Conservation (phyloP, 495 filamentous ascomycete species). For the Tuber borchii region DNA sequence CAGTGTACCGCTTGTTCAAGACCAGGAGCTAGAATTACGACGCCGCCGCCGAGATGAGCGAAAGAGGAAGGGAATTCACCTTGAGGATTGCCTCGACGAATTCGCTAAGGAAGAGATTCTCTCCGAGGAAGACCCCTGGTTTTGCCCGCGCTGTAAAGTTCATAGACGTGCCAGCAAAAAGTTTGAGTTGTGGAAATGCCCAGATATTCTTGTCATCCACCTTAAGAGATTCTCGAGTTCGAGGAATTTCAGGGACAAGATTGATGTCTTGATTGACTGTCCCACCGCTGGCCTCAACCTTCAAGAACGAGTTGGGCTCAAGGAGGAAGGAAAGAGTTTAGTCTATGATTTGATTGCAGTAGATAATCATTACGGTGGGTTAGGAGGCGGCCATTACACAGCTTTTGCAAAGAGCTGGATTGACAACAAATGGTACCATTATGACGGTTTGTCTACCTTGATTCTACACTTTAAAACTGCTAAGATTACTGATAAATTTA, state of each 20-base stretch:
- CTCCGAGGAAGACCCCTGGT: slow-evolving; percentile 93
- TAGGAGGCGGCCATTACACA: slow-evolving; percentile 93
- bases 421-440: slow-evolving; percentile 83
- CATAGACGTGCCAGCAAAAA: slow-evolving; percentile 88
- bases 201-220: slow-evolving; percentile 90
- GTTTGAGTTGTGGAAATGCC: slow-evolving; percentile 91
- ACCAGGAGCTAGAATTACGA: slow-evolving; percentile 60
- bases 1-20: slow-evolving; percentile 51
- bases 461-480: slow-evolving; percentile 9
- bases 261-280: slow-evolving; percentile 86
- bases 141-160: slow-evolving; percentile 90
- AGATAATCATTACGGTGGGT: slow-evolving; percentile 86
- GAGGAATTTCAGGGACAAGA: slow-evolving; percentile 70
- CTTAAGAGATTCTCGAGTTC: slow-evolving; percentile 87
- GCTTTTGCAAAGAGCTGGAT: slow-evolving; percentile 86
- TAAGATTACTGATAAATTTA: slow-evolving; percentile 30
- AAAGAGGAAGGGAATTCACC: slow-evolving; percentile 64
- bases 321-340: slow-evolving; percentile 67
- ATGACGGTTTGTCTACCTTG: slow-evolving; percentile 65
- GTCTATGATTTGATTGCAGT: slow-evolving; percentile 91
- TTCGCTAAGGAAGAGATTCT: slow-evolving; percentile 89
- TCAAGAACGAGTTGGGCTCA: slow-evolving; percentile 65
- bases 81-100: slow-evolving; percentile 89
- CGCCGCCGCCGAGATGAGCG: slow-evolving; percentile 55
- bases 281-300: slow-evolving; percentile 83